Base-by-base conservation (phyloP, 129 eudicot species). In the Pseudognaphalium luteoalbum region DNA sequence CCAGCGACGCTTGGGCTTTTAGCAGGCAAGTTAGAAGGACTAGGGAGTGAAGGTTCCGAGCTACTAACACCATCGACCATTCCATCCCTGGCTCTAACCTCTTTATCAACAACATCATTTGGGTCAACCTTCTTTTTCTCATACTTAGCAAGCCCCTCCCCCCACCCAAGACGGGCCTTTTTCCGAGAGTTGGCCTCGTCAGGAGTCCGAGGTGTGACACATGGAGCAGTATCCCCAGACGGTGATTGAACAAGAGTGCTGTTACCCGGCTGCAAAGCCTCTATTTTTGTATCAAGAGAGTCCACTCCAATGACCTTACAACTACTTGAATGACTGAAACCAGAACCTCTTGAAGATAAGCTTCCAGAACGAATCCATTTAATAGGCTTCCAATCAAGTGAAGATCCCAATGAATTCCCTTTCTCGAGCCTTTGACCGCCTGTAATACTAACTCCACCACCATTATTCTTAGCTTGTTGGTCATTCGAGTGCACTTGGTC, bases 111-210 rank as follows among this genome's bases (percentile, higher is more conserved):
- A 73, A 76, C 39, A 44, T 91, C 97, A 66, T 86, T 89, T 56
- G 96, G 88, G 72, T 85, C 92, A 82, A 87, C 96, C 81, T 83
- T 86, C 88, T 95, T 91, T 78, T 91, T 91, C 87, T 95, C 99
- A 86, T 86, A 95, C 79, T 95, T 95, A 7, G 97, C 97, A 69
- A 95, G 83, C 42, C 99, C 99, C 80, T 91, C 96, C 22, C 99
- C 99, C 99, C 99, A 95, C 60, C 97, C 96, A 75, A 95, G 95
- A 20, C 99, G 95, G 2, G 94, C 92, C 82, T 95, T 95, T 82
- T 95, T 95, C 80, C 89, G 82, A 6, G 95, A 91, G 67, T 58
- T 54, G 5, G 75, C 84, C 14, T 95, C 99, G 52, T 89, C 99
- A 16, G 81, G 76, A 22, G 84, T 83, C 54, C 69, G 76, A 14